phyloP scores from a whole-genome alignment of 192 early-diverging fungal genomes.

The Coemansia sp. region DNA sequence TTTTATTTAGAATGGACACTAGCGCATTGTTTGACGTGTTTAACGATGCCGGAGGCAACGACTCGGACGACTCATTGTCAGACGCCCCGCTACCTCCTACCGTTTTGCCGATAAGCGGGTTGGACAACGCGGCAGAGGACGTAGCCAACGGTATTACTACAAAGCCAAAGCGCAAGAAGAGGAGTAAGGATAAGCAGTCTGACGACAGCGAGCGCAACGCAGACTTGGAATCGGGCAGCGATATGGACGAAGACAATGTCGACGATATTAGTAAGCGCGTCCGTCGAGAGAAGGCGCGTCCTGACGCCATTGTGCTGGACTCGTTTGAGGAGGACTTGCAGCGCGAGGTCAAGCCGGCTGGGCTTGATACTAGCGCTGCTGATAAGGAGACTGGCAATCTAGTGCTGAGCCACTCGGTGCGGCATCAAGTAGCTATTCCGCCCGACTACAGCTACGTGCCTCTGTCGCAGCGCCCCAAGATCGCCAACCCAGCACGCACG shows the following conservation, averaged over 20 bases:
- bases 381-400: constrained; percentile 55
- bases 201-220: not conserved
- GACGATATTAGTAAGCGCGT: constrained; percentile 28
- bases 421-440: constrained; percentile 94
- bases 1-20: constrained; percentile 30
- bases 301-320: constrained; percentile 63
- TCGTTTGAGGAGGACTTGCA: constrained; percentile 69
- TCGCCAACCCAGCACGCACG: constrained; percentile 75
- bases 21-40: constrained; percentile 52
- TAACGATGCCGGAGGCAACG: constrained; percentile 33
- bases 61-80: constrained; percentile 14
- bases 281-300: constrained; percentile 22
- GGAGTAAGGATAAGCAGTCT: not conserved
- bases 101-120: constrained; percentile 4
- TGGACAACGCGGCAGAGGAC: not conserved
- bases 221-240: constrained; percentile 2
- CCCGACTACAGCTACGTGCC: constrained; percentile 82
- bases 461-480: constrained; percentile 80
- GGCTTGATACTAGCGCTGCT: constrained; percentile 56
- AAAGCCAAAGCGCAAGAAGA: constrained; percentile 13
- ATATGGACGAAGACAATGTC: constrained; percentile 26
- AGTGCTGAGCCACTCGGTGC: constrained; percentile 65
- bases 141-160: not conserved
- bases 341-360: constrained; percentile 65
- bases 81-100: not conserved